Percentiles rank a stretch among this genome's conserved stretches.
Conservation (phyloP, 495 filamentous ascomycete genomes). For the Glutinoglossum americanum region DNA sequence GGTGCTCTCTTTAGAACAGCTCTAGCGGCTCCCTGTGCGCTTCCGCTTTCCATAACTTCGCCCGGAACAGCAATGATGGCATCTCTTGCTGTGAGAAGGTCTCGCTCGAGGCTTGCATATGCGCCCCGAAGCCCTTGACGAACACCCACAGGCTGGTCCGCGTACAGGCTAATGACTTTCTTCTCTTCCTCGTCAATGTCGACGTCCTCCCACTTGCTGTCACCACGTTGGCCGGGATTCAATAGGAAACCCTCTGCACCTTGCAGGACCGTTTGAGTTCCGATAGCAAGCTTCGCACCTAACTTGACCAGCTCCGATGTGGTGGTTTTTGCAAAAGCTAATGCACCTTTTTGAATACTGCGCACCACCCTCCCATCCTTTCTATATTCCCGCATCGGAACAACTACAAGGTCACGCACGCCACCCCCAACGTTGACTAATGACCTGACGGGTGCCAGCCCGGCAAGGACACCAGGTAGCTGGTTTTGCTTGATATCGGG, state of each 20-base stretch:
- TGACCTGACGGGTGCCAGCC: slow-evolving; percentile 72
- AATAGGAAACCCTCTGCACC: slow-evolving; percentile 53
- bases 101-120: slow-evolving; percentile 60
- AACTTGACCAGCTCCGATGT: slow-evolving; percentile 78
- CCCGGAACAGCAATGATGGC: slow-evolving; percentile 88
- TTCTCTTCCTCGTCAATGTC: slow-evolving; percentile 38
- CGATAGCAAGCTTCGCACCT: slow-evolving; percentile 85
- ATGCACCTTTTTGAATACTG: slow-evolving; percentile 73
- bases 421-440: slow-evolving; percentile 79
- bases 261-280: slow-evolving; percentile 78
- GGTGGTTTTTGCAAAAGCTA: slow-evolving; percentile 78
- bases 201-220: slow-evolving; percentile 39
- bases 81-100: slow-evolving; percentile 63
- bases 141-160: slow-evolving; percentile 76
- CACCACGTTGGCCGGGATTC: slow-evolving; percentile 9
- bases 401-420: slow-evolving; percentile 62
- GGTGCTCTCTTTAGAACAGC: slow-evolving; percentile 68
- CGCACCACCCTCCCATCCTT: slow-evolving; percentile 87
- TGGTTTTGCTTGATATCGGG: slow-evolving; percentile 81
- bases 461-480: slow-evolving; percentile 70
- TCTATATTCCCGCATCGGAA: slow-evolving; percentile 78
- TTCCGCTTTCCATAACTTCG: slow-evolving; percentile 71
- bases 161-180: slow-evolving; percentile 70
- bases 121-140: slow-evolving; percentile 68
- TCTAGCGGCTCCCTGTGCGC: slow-evolving; percentile 57